A percentile compares a stretch with the other conserved stretches of the same genome.
phyloP scores from a whole-genome alignment of 2,329 filamentous ascomycete species.

The Penicillium sp. region DNA sequence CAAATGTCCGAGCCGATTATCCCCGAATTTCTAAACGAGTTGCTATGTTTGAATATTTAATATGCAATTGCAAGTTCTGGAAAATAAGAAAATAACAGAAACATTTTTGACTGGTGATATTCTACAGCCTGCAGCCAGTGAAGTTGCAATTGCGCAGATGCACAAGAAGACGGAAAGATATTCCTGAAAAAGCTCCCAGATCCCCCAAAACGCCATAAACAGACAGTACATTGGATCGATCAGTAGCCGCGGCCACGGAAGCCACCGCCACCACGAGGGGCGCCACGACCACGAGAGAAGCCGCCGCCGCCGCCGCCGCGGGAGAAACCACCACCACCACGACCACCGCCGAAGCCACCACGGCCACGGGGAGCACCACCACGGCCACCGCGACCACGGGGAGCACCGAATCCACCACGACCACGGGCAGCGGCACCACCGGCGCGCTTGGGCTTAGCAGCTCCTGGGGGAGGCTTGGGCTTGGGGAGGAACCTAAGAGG shows the following conservation, averaged over 20 bases:
- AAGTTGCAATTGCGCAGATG: conserved; percentile 30
- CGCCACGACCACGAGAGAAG: conserved; percentile 14
- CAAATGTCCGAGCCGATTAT: not conserved
- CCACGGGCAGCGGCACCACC: conserved; percentile 46
- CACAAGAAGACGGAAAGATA: conserved; percentile 31
- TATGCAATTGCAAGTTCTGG: not conserved
- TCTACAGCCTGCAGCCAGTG: conserved; percentile 24
- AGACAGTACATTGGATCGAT: conserved; percentile 27
- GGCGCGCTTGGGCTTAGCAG: conserved; percentile 60
- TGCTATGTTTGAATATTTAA: not conserved
- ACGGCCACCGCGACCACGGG: conserved; percentile 21
- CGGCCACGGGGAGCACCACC: conserved; percentile 21
- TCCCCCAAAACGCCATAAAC: conserved; percentile 39
- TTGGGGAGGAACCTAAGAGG: conserved; percentile 70
- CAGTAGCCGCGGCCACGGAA: conserved; percentile 23
- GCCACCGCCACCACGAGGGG: conserved; percentile 14
- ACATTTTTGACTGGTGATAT: conserved; percentile 26
- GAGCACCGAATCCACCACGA: conserved; percentile 39
- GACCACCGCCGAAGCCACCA: conserved; percentile 16
- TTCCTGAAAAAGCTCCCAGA: conserved; percentile 34
- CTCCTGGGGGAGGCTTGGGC: conserved; percentile 65
- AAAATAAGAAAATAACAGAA: conserved; percentile 9
- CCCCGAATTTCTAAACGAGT: not conserved
- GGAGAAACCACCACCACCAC: conserved; percentile 22
- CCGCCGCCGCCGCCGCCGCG: conserved; percentile 14